Evolutionary conservation across 495 filamentous ascomycete species (phyloP), one percentile per base, ranked within the genome.

Genomic region (Immersiella caudata): DNA sequence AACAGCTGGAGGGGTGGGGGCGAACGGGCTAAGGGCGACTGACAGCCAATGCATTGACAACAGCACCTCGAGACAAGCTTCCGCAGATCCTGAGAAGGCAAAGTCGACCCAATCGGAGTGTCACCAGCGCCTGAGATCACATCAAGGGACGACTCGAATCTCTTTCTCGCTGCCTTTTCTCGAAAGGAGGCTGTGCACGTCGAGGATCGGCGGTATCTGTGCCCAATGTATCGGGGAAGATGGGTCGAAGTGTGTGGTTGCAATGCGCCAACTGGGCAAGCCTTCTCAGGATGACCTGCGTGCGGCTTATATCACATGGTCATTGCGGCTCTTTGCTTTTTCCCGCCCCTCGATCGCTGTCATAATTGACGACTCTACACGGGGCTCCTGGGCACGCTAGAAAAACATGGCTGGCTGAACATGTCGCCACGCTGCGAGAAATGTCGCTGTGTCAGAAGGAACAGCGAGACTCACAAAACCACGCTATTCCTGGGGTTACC

Each of bases 271-370:
- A 26, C 54, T 9, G 26, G 54, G 26, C 1, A 57, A 12, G 54
- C 54, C 40, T 57, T 7, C 22, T 57, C n/a, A n/a, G 54, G 11
- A 57, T 57, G 54, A 57, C 54, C 26, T 57, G 54, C 54, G 54
- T 57, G 54, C 22, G 54, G 21, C 16, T 27, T 57, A 16, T 9
- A 57, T 57, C 54, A 57, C 54, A 57, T 57, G 54, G 11, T 26
- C 54, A 9, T 24, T 27, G 26, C 22, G 26, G 54, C 54, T 27
- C 26, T 21, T 57, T 57, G 22, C 20, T 24, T 54, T 54, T 24
- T 20, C 51, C 24, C 18, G 20, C 16, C 51, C 51, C 51, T 54
- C 24, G 51, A 24, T 24, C 24, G 51, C 29, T 54, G 51, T 14
- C 8, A n/a, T n/a, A n/a, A n/a, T n/a, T n/a, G n/a, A n/a, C n/a